A percentile compares a stretch with the other conserved stretches of the same genome.
Evolutionary conservation across 2,329 filamentous ascomycete genomes (phyloP).

Genomic region (Apiospora kogelbergensis): DNA sequence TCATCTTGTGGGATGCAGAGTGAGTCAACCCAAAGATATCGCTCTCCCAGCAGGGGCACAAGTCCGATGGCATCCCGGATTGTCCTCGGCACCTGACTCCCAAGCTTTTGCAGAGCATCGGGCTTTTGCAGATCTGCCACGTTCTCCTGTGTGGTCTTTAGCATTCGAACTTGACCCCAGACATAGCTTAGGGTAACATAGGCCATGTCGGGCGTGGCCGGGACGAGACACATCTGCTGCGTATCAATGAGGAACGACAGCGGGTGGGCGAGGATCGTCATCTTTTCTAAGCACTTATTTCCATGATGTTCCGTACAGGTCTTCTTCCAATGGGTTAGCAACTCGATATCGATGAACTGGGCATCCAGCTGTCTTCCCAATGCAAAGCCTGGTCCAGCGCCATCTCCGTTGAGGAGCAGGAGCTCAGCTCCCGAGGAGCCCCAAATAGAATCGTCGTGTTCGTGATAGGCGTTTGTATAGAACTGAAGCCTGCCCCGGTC

Average conservation of each 20-base stretch:
- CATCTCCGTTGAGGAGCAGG: not conserved
- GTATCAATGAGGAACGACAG: not conserved
- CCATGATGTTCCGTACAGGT: not conserved
- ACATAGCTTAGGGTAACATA: not conserved
- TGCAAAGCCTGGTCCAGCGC: not conserved
- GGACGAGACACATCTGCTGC: not conserved
- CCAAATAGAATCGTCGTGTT: not conserved
- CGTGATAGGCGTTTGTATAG: accelerated
- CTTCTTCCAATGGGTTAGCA: not conserved
- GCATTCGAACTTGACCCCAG: not conserved
- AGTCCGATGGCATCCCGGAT: not conserved
- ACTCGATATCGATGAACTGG: not conserved
- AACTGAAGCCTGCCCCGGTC: not conserved
- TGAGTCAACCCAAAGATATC: not conserved
- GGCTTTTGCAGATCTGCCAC: not conserved
- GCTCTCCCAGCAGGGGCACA: not conserved
- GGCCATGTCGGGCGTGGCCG: not conserved
- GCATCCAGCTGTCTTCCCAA: not conserved
- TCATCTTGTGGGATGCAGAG: not conserved
- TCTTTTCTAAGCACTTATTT: not conserved
- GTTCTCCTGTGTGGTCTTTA: not conserved
- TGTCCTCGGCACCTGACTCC: not conserved
- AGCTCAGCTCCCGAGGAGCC: not conserved
- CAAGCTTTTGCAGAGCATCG: not conserved
- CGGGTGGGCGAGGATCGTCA: not conserved